These are phyloP conservation scores for Blastomyces emzantsi DNA, from an alignment of 2,329 filamentous ascomycete species.

Conservation along the genomic window DNA sequence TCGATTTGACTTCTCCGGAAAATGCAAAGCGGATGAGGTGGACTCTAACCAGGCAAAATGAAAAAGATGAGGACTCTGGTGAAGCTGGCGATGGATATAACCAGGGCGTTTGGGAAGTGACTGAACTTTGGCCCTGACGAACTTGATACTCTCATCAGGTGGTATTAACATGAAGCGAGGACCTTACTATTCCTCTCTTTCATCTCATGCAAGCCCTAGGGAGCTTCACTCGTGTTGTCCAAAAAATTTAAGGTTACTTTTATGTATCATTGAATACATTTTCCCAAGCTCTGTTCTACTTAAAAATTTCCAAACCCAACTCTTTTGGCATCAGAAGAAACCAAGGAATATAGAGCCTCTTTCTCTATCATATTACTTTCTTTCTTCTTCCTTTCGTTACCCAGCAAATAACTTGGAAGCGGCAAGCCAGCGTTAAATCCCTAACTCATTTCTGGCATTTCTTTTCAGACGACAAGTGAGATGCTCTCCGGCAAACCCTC, in stretches of 20 bases:
- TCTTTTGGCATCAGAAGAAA: not conserved
- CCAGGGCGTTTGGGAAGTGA: constrained; percentile 51
- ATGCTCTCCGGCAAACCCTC: not conserved
- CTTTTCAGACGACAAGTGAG: not conserved
- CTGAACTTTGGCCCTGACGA: constrained; percentile 57
- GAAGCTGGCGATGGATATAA: constrained; percentile 8
- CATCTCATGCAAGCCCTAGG: not conserved
- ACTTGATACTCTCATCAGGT: not conserved
- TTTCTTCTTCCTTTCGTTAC: not conserved
- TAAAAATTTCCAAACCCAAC: not conserved
- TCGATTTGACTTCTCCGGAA: constrained; percentile 60
- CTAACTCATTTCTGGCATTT: not conserved
- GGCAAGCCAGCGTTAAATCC: not conserved
- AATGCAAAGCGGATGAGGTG: constrained; percentile 59
- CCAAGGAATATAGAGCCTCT: not conserved
- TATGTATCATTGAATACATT: not conserved
- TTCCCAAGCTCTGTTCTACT: not conserved
- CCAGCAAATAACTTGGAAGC: not conserved
- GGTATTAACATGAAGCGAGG: not conserved
- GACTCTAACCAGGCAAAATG: constrained; percentile 44
- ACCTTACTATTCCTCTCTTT: not conserved
- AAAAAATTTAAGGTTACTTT: not conserved
- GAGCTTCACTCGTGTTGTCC: not conserved
- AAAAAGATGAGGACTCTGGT: constrained; percentile 27
- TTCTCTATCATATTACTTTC: not conserved